phyloP scores from a whole-genome alignment of 2,329 filamentous ascomycete genomes.

The Cercospora brassicicola region DNA sequence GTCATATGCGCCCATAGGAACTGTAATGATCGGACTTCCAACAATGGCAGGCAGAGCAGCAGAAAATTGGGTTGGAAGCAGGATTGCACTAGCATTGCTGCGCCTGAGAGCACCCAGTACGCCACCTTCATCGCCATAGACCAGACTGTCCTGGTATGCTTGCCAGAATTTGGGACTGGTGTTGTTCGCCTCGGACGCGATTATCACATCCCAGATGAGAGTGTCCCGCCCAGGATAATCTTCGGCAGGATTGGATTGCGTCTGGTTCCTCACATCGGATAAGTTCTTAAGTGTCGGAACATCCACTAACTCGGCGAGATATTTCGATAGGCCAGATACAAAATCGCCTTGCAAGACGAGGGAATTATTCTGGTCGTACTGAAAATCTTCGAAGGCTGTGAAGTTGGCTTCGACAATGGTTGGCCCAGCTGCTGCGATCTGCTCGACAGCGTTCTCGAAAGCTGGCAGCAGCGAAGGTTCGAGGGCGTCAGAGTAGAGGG shows the following conservation, averaged over 20 bases:
- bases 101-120: constrained; percentile 9
- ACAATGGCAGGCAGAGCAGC: constrained; percentile 1
- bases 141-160: constrained; percentile 5
- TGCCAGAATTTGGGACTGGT: constrained; percentile 4
- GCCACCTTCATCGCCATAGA: constrained; percentile 7
- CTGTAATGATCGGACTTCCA: constrained; percentile 8
- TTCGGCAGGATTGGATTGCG: constrained; percentile 3
- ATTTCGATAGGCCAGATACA: neutral
- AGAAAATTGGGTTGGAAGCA: constrained; percentile 7
- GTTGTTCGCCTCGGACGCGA: constrained; percentile 1
- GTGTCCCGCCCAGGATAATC: constrained; percentile 1
- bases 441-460: constrained; percentile 14
- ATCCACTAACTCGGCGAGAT: neutral
- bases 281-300: neutral
- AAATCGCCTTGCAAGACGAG: constrained; percentile 8
- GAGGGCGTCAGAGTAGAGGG: constrained; percentile 20
- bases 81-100: constrained; percentile 3
- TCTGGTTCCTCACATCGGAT: neutral
- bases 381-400: constrained; percentile 2
- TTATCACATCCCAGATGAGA: constrained; percentile 9
- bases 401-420: constrained; percentile 18
- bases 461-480: constrained; percentile 41
- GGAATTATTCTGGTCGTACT: constrained; percentile 8
- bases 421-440: constrained; percentile 13
- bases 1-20: constrained; percentile 10